Percentiles rank a stretch among this genome's conserved stretches.
Conservation (phyloP, 169 alveolate species). For the Besnoitia besnoiti region DNA sequence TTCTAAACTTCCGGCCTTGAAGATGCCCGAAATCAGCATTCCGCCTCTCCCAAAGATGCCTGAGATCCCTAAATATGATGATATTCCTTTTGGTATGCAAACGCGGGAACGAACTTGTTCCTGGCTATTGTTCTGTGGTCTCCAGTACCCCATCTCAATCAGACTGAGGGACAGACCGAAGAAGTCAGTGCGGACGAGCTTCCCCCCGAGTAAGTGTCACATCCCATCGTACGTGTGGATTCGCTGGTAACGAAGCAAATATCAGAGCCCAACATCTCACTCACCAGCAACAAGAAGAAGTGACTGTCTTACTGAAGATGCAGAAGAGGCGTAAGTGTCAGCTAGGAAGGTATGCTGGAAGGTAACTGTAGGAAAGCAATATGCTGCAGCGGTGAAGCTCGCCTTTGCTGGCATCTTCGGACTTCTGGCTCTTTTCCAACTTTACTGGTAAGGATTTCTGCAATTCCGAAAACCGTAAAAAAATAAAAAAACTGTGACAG, state of each 20-base stretch:
- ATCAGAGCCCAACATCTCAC: constrained; percentile 36
- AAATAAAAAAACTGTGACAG: constrained; percentile 24
- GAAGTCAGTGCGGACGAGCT: constrained; percentile 51
- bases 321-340: constrained; percentile 56
- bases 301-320: constrained; percentile 36
- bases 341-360: neutral
- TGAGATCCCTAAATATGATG: constrained; percentile 41
- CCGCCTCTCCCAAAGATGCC: neutral
- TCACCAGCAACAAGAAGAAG: constrained; percentile 29
- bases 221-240: neutral
- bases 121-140: neutral
- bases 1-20: neutral
- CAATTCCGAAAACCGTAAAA: too few species aligned
- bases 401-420: constrained; percentile 39
- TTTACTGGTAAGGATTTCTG: constrained; percentile 18
- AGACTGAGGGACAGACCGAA: constrained; percentile 60
- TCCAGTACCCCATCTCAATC: constrained; percentile 58
- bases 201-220: constrained; percentile 51
- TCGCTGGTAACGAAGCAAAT: neutral
- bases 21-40: neutral
- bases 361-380: neutral
- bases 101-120: neutral
- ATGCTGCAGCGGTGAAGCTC: constrained; percentile 25
- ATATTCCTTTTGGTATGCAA: constrained; percentile 45
- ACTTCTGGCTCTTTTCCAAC: neutral